Evolutionary conservation across 2,329 filamentous ascomycete genomes (phyloP).

Genomic region (Venturia aucupariae): DNA sequence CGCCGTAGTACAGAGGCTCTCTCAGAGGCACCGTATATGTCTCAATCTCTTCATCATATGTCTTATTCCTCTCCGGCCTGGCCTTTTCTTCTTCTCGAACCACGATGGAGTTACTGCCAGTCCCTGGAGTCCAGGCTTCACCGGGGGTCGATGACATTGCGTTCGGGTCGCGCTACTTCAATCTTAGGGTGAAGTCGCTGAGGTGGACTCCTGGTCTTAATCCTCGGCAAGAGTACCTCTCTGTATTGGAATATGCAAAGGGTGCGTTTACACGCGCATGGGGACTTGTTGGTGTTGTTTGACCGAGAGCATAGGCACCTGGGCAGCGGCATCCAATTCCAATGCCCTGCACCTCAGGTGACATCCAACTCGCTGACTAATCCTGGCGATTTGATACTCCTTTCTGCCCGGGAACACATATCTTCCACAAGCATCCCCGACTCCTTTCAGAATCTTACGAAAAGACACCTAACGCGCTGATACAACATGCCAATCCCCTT

Average conservation of each 20-base stretch:
- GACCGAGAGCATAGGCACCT: too few species aligned
- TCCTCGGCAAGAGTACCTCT: too few species aligned
- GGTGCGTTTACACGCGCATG: too few species aligned
- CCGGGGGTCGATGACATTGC: neutral
- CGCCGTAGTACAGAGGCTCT: slow-evolving; percentile 51
- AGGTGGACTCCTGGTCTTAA: too few species aligned
- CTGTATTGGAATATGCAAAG: neutral
- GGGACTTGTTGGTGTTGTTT: neutral
- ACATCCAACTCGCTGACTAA: slow-evolving; percentile 6
- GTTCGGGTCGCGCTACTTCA: neutral
- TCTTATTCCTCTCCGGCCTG: neutral
- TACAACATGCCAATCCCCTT: slow-evolving; percentile 53
- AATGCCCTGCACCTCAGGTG: too few species aligned
- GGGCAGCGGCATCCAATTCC: too few species aligned
- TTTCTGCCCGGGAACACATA: neutral
- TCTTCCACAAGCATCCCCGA: neutral
- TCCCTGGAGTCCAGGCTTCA: neutral
- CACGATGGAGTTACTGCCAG: neutral
- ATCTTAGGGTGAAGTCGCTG: neutral
- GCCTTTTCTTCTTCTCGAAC: neutral
- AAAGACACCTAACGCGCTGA: neutral
- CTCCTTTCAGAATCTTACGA: neutral
- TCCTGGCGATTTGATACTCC: neutral
- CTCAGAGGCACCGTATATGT: slow-evolving; percentile 49
- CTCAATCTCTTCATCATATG: slow-evolving; percentile 38